A percentile compares a stretch with the other conserved stretches of the same genome.
phyloP scores from a whole-genome alignment of 1,139 yeast genomes.

The Candida buenavistaensis region DNA sequence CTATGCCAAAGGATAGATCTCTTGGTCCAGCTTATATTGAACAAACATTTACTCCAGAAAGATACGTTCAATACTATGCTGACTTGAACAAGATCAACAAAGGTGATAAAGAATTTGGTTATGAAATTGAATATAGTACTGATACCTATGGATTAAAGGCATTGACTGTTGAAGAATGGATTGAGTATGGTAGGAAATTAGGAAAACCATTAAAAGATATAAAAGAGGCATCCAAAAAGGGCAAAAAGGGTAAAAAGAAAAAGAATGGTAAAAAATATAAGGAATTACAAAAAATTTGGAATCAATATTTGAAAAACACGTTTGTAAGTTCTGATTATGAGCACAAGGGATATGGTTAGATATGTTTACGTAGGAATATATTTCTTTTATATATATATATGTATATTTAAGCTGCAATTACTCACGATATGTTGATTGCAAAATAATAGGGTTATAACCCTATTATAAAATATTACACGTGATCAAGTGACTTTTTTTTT shows the following conservation, averaged over 20 bases:
- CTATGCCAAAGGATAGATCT: conserved; percentile 52
- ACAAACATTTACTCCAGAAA: conserved; percentile 70
- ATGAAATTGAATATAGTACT: conserved; percentile 68
- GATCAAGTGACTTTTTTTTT: too few relatives aligned
- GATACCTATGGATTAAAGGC: conserved; percentile 57
- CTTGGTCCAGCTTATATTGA: conserved; percentile 76
- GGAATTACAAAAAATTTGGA: conserved; percentile 40
- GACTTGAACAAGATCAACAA: conserved; percentile 55
- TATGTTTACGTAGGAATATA: too few relatives aligned
- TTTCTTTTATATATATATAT: too few relatives aligned
- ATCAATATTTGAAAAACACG: conserved; percentile 46
- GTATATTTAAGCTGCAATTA: not conserved
- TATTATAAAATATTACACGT: conserved; percentile 1
- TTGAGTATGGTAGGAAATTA: conserved; percentile 54
- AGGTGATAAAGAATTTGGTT: conserved; percentile 51
- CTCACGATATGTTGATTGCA: conserved; percentile 5
- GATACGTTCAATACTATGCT: conserved; percentile 70
- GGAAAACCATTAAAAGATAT: conserved; percentile 37
- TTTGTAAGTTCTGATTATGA: conserved; percentile 68
- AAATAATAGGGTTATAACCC: conserved; percentile 6
- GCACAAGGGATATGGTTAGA: conserved; percentile 39
- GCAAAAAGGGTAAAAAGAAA: conserved; percentile 15
- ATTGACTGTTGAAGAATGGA: conserved; percentile 61
- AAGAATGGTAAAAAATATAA: conserved; percentile 13
- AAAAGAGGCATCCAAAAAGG: conserved; percentile 8